A percentile compares a stretch with the other conserved stretches of the same genome.
Conservation (phyloP, 805 yeast genomes). For the Wickerhamiella cacticola region DNA sequence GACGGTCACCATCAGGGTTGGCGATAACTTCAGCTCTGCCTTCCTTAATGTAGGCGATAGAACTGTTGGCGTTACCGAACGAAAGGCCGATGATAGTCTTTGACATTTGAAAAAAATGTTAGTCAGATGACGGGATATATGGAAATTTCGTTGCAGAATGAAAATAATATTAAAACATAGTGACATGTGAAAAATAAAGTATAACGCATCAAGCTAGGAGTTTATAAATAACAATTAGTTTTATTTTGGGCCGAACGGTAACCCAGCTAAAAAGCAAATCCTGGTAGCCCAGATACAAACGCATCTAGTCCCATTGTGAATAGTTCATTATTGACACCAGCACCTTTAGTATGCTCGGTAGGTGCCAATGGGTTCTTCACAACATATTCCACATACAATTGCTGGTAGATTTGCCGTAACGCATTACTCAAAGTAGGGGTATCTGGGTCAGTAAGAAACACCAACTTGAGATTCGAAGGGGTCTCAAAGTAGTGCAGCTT, state of each 20-base stretch:
- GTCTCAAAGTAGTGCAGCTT: conserved; percentile 73
- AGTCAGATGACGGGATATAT: conserved; percentile 1
- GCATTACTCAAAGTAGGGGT: conserved; percentile 45
- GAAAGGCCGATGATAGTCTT: conserved; percentile 77
- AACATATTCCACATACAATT: conserved; percentile 46
- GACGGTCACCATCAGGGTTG: conserved; percentile 97
- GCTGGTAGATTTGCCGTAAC: conserved; percentile 47
- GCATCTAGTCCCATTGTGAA: conserved; percentile 48
- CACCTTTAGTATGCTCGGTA: conserved; percentile 19
- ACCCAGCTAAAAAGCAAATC: background rate
- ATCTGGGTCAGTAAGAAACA: conserved; percentile 54
- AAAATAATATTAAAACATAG: no score
- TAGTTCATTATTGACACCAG: conserved; percentile 41
- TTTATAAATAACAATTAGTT: background rate
- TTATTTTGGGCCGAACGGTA: no score
- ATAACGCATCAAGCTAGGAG: background rate
- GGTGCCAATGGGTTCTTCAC: conserved; percentile 39
- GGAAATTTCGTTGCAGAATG: background rate
- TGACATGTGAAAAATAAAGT: no score
- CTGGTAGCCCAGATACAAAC: conserved; percentile 28
- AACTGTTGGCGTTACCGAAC: conserved; percentile 91
- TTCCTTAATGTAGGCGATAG: conserved; percentile 72
- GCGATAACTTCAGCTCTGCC: conserved; percentile 96
- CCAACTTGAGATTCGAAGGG: conserved; percentile 64
- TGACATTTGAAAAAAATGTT: conserved; percentile 18